Percentiles rank a stretch among this genome's conserved stretches.
phyloP scores from a whole-genome alignment of 345 rosid genomes.

The Firmiana major region DNA sequence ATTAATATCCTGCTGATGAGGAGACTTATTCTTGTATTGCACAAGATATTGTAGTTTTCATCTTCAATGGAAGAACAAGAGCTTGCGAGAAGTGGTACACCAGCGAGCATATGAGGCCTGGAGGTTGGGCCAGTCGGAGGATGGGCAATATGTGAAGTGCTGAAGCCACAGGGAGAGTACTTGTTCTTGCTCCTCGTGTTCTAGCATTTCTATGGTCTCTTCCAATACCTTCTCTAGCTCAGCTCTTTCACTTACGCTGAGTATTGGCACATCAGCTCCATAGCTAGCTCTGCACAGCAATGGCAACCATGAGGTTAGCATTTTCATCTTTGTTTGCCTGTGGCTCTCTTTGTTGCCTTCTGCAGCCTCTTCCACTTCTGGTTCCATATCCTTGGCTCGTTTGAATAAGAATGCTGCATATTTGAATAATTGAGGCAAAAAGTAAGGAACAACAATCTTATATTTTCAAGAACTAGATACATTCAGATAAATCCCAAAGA shows the following conservation, averaged over 20 bases:
- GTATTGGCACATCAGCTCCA: slow-evolving; percentile 62
- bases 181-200: slow-evolving; percentile 58
- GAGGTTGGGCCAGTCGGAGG: slow-evolving; percentile 94
- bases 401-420: slow-evolving; percentile 66
- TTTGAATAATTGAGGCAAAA: neutral
- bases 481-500: neutral
- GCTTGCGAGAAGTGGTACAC: slow-evolving; percentile 70
- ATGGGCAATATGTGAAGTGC: slow-evolving; percentile 56
- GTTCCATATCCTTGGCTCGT: slow-evolving; percentile 50
- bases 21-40: neutral
- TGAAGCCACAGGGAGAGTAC: slow-evolving; percentile 85
- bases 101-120: slow-evolving; percentile 56
- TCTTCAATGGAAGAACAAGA: slow-evolving; percentile 34
- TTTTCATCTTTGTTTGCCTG: slow-evolving; percentile 48
- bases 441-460: neutral
- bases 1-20: neutral
- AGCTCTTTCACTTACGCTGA: slow-evolving; percentile 42
- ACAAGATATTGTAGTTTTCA: neutral
- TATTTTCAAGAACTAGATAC: neutral
- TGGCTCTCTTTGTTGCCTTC: slow-evolving; percentile 37
- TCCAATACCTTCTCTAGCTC: slow-evolving; percentile 65
- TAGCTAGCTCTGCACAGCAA: slow-evolving; percentile 67
- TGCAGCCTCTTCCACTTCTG: slow-evolving; percentile 24
- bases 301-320: slow-evolving; percentile 75
- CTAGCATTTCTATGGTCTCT: slow-evolving; percentile 49